Percentiles rank a stretch among this genome's conserved stretches.
phyloP scores from a whole-genome alignment of 2,329 filamentous ascomycete genomes.

The Lasiodiplodia gonubiensis region DNA sequence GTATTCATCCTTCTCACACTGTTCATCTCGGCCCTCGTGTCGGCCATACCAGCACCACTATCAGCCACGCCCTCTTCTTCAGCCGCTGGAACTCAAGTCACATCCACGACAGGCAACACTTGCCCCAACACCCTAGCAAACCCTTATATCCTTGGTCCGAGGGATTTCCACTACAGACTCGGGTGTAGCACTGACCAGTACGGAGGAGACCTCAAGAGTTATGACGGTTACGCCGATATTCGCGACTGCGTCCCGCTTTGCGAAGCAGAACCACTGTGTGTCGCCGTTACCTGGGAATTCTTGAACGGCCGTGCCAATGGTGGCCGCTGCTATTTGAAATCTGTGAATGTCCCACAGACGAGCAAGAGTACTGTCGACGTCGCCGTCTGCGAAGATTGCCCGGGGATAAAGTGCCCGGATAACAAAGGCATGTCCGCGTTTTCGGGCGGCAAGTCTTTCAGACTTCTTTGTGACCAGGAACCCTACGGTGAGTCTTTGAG shows the following conservation, averaged over 20 bases:
- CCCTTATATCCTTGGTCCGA: not conserved
- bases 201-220: not conserved
- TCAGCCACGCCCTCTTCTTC: not conserved
- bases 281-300: conserved; percentile 12
- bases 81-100: not conserved
- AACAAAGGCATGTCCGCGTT: not conserved
- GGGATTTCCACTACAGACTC: conserved; percentile 18
- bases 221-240: not conserved
- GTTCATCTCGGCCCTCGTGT: not conserved
- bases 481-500: not conserved
- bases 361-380: not conserved
- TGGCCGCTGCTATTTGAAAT: conserved; percentile 12
- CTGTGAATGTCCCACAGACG: not conserved
- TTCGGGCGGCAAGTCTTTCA: not conserved
- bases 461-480: not conserved
- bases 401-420: not conserved
- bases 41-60: not conserved
- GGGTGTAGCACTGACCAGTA: not conserved
- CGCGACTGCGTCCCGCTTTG: not conserved
- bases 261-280: not conserved
- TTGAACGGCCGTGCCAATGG: not conserved
- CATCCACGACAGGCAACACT: not conserved
- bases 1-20: conserved; percentile 10
- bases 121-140: not conserved
- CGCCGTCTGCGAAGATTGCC: conserved; percentile 1